phyloP scores from a whole-genome alignment of 768 basidiomycete genomes.

The Auriscalpium microsporum region DNA sequence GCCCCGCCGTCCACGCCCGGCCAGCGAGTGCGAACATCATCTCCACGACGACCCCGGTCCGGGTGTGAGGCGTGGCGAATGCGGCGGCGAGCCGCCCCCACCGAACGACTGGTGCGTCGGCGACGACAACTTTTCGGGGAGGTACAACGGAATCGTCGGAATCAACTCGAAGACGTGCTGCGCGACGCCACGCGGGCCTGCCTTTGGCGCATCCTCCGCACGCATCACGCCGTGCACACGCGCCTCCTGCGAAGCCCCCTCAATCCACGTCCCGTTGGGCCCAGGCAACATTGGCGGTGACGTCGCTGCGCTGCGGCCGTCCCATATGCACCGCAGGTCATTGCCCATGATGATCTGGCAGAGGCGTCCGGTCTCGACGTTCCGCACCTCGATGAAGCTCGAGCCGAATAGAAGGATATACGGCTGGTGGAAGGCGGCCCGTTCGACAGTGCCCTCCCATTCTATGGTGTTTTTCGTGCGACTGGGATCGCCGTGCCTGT shows the following conservation, averaged over 20 bases:
- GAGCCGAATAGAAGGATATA: constrained; percentile 83
- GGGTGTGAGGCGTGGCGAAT: constrained; percentile 21
- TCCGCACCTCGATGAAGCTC: constrained; percentile 85
- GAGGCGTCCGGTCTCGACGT: constrained; percentile 71
- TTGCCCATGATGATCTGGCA: constrained; percentile 76
- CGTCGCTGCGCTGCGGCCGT: constrained; percentile 51
- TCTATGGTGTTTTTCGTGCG: constrained; percentile 68
- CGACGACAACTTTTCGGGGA: constrained; percentile 38
- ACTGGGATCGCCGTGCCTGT: constrained; percentile 84
- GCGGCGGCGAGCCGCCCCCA: constrained; percentile 29
- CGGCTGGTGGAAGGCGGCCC: constrained; percentile 82
- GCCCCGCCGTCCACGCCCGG: too few species aligned
- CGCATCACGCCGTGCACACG: constrained; percentile 86
- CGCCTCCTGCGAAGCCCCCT: constrained; percentile 60
- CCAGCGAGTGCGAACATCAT: too few species aligned
- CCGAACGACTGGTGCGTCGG: constrained; percentile 24
- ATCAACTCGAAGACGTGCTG: constrained; percentile 76
- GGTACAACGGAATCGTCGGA: constrained; percentile 65
- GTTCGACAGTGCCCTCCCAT: constrained; percentile 90
- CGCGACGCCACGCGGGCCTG: constrained; percentile 36
- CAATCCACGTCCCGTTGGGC: constrained; percentile 37
- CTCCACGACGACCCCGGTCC: too few species aligned
- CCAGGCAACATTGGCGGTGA: constrained; percentile 29
- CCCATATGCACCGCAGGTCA: constrained; percentile 84
- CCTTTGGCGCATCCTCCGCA: constrained; percentile 30